phyloP scores from a whole-genome alignment of 257 asterid species.

The Ligustrum vulgare region DNA sequence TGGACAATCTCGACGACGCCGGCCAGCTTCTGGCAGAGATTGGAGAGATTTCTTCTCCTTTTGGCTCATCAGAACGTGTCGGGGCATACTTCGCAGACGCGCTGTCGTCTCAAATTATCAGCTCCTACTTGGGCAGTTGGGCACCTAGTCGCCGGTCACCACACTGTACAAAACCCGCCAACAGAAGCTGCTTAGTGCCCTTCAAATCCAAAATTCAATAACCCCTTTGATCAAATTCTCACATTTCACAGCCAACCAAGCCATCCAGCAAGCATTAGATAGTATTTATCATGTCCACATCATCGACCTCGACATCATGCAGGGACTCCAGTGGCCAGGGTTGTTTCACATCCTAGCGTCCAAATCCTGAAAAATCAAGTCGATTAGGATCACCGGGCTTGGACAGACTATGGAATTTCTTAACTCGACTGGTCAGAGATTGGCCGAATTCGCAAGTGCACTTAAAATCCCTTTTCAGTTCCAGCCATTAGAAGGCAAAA shows the following conservation, averaged over 20 bases:
- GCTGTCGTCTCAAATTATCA: slow-evolving; percentile 65
- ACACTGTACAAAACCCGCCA: slow-evolving; percentile 39
- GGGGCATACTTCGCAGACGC: slow-evolving; percentile 95
- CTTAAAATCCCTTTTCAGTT: slow-evolving; percentile 70
- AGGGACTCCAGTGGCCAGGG: slow-evolving; percentile 96
- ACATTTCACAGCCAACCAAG: slow-evolving; percentile 90
- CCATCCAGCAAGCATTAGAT: slow-evolving; percentile 37
- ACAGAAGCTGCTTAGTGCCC: no score
- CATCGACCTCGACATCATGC: slow-evolving; percentile 73
- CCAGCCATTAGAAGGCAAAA: slow-evolving; percentile 62
- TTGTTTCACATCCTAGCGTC: slow-evolving; percentile 78
- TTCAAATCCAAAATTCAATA: slow-evolving; percentile 56
- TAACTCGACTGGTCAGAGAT: slow-evolving; percentile 61
- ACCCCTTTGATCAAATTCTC: slow-evolving; percentile 81
- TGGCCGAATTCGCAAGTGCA: slow-evolving; percentile 65
- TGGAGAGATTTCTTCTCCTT: slow-evolving; percentile 87
- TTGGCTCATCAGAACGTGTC: slow-evolving; percentile 88
- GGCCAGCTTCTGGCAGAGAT: slow-evolving; percentile 66
- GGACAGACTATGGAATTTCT: slow-evolving; percentile 64
- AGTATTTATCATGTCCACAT: slow-evolving; percentile 66
- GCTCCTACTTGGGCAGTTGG: slow-evolving; percentile 64
- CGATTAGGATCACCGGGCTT: slow-evolving; percentile 64
- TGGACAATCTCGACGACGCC: slow-evolving; percentile 73
- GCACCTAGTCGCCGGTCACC: slow-evolving; percentile 57
- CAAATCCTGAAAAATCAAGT: slow-evolving; percentile 52